Evolutionary conservation across 192 early-diverging fungal genomes (phyloP), one percentile per base, ranked within the genome.

Genomic region (Coemansia reversa): DNA sequence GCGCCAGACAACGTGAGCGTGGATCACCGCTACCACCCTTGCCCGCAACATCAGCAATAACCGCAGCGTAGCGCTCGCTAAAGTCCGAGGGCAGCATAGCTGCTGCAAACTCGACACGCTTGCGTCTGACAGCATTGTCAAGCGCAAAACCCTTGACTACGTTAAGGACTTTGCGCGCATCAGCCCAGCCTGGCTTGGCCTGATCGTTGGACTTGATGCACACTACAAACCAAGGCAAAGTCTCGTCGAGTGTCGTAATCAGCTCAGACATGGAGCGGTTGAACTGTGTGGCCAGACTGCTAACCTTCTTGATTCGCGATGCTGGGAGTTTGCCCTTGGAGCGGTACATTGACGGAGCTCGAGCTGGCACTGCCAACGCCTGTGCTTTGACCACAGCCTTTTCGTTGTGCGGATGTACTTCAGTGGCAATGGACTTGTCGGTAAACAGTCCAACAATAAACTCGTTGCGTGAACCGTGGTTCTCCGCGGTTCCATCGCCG

Each of bases 381-480:
- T 95, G 90, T 5, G 93, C 91, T 67, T 84, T 86, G 39, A 91
- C 86, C 50, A 93, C 83, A 16, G 91, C 85, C 42, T 85, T 76
- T 24, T 89, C 85, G 69, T 90, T 86, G 56, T 86, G 89, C 8
- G 91, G 91, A 59, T 91, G 88, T 8, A 80, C 84, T 65, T 90
- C 88, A 27, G 89, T 91, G 7, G 87, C 84, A 24, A 98, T 84
- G 4, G 88, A 86, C 62, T 25, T 86, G 81, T 55, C 84, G 62
- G 32, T 83, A 58, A 98, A 95, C 50, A 98, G 82, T 30, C 82
- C 84, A 4, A 84, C 84, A 19, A 96, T 76, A 67, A 96, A 98
- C 24, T 79, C 74, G 78, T 93, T 94, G 63, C 86, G 87, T 14
- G 87, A 84, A 35, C 85, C 85, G 39, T 86, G 78, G 67, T 52